phyloP scores from a whole-genome alignment of 768 basidiomycete species.

The Megacollybia marginata region DNA sequence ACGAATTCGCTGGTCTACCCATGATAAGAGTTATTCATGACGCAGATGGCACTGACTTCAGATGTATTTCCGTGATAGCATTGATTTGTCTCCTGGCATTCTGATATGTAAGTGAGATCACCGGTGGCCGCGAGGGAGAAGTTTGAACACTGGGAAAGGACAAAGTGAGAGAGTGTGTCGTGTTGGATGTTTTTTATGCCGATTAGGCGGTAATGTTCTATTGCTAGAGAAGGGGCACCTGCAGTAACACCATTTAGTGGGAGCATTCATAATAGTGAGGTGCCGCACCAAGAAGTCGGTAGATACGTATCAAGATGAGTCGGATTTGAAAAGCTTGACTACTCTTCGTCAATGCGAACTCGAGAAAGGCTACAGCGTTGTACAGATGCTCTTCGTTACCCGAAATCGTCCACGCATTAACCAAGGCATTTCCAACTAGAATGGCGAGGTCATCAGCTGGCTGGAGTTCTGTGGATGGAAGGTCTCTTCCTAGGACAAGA shows the following conservation, averaged over 20 bases:
- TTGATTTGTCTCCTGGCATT: constrained; percentile 74
- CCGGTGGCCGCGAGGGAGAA: constrained; percentile 75
- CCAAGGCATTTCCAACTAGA: constrained; percentile 60
- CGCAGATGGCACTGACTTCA: constrained; percentile 42
- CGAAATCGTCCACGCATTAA: constrained; percentile 55
- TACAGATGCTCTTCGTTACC: constrained; percentile 52
- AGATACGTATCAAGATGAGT: constrained; percentile 71
- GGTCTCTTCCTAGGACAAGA: constrained; percentile 55
- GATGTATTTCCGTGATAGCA: constrained; percentile 76
- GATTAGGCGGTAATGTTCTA: constrained; percentile 75
- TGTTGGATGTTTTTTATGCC: constrained; percentile 81
- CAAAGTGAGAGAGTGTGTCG: constrained; percentile 82
- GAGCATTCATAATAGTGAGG: background rate
- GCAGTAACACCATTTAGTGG: constrained; percentile 2
- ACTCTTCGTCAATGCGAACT: constrained; percentile 66
- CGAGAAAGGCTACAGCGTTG: constrained; percentile 58
- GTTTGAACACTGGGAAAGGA: constrained; percentile 69
- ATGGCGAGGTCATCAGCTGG: constrained; percentile 82
- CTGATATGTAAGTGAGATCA: constrained; percentile 67
- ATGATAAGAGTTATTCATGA: constrained; percentile 11
- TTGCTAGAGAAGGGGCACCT: constrained; percentile 68
- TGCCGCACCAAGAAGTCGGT: constrained; percentile 66
- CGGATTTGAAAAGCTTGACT: constrained; percentile 75
- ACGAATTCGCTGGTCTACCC: constrained; percentile 72
- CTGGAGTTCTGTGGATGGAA: constrained; percentile 76